phyloP scores from a whole-genome alignment of 2,329 filamentous ascomycete species.

The Sclerotinia nivalis region DNA sequence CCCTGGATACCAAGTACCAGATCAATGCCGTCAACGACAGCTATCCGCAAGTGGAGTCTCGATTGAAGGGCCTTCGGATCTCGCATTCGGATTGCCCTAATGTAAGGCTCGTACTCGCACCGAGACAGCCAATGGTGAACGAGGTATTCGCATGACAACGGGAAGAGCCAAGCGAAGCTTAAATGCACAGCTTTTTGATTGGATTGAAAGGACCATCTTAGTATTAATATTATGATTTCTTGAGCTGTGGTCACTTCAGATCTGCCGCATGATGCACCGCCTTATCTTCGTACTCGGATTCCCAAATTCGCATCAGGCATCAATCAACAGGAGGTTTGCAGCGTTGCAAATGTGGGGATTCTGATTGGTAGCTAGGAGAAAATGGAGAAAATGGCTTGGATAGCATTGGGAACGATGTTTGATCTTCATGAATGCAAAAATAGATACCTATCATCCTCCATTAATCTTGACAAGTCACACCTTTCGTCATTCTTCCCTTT shows the following conservation, averaged over 20 bases:
- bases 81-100: constrained; percentile 5
- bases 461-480: not conserved
- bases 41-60: not conserved
- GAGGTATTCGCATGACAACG: not conserved
- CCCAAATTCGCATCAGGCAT: not conserved
- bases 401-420: not conserved
- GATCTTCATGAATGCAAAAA: not conserved
- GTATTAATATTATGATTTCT: not conserved
- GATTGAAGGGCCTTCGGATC: not conserved
- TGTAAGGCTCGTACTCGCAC: not conserved
- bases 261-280: not conserved
- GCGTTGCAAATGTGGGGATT: not conserved
- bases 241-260: not conserved
- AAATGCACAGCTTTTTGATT: not conserved
- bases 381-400: not conserved
- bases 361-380: not conserved
- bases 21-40: not conserved
- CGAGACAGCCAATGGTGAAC: not conserved
- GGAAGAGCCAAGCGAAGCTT: not conserved
- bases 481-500: not conserved
- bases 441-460: not conserved
- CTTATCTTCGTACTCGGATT: not conserved
- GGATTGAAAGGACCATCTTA: not conserved
- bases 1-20: not conserved
- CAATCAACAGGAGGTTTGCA: not conserved